These are phyloP conservation scores for Blechomonas ayalai DNA, from an alignment of 208 protist genomes.

Conservation along the genomic window DNA sequence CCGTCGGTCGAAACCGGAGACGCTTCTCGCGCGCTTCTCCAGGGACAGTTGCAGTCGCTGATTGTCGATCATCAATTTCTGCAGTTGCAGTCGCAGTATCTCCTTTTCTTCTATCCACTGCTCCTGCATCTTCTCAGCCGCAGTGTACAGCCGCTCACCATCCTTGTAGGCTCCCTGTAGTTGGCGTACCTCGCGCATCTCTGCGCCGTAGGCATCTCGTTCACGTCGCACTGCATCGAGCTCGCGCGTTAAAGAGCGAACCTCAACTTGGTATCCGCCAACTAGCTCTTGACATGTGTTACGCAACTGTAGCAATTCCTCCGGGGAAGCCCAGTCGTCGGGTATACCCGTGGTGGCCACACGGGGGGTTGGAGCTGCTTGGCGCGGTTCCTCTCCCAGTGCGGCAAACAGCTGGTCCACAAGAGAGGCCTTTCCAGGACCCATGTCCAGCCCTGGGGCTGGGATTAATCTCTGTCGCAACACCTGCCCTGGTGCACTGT, in stretches of 20 bases:
- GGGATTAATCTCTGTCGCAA: too few species aligned
- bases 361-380: too few species aligned
- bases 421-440: too few species aligned
- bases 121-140: constrained; percentile 12
- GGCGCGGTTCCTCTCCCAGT: too few species aligned
- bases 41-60: constrained; percentile 47
- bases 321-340: constrained; percentile 67
- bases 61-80: constrained; percentile 53
- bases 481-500: too few species aligned
- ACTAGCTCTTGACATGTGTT: constrained; percentile 20
- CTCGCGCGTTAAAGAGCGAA: constrained; percentile 16
- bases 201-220: constrained; percentile 8
- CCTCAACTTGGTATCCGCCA: constrained; percentile 29
- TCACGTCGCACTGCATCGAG: constrained; percentile 13
- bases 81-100: constrained; percentile 43
- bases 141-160: constrained; percentile 16
- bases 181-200: constrained; percentile 11
- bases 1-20: too few species aligned
- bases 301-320: constrained; percentile 62
- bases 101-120: constrained; percentile 61
- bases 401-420: too few species aligned
- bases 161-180: constrained; percentile 35
- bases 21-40: too few species aligned
- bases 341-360: too few species aligned
- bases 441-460: too few species aligned